Percentiles rank a stretch among this genome's conserved stretches.
Evolutionary conservation across 2,329 filamentous ascomycete genomes (phyloP).

Genomic region (Tympanopsis confertula): DNA sequence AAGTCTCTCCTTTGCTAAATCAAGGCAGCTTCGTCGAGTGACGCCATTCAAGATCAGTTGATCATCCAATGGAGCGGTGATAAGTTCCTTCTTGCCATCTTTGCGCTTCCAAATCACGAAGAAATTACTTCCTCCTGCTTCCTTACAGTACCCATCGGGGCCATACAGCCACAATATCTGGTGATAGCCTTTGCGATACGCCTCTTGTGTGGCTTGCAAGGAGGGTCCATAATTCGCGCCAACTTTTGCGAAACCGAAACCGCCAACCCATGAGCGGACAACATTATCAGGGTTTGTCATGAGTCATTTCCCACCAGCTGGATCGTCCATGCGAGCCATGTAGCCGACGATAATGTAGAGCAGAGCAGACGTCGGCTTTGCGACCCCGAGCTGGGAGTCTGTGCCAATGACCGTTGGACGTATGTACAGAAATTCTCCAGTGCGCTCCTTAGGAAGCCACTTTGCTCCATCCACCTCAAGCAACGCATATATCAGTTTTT

Average conservation of each 20-base stretch:
- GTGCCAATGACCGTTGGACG: constrained; percentile 80
- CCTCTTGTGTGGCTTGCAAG: constrained; percentile 67
- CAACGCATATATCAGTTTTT: constrained; percentile 63
- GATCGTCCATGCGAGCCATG: constrained; percentile 44
- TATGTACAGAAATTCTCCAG: constrained; percentile 70
- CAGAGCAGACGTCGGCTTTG: constrained; percentile 67
- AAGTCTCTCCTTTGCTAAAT: constrained; percentile 57
- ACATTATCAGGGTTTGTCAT: constrained; percentile 71
- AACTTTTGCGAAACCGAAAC: constrained; percentile 84
- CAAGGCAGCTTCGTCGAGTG: constrained; percentile 69
- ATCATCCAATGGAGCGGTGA: constrained; percentile 75
- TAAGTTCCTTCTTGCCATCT: constrained; percentile 48
- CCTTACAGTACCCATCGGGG: constrained; percentile 65
- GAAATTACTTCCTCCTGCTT: constrained; percentile 87
- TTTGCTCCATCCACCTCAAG: constrained; percentile 62
- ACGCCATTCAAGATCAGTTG: constrained; percentile 80
- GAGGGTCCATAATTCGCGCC: constrained; percentile 88
- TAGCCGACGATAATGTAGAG: constrained; percentile 67
- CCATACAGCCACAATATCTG: constrained; percentile 92
- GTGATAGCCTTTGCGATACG: constrained; percentile 61
- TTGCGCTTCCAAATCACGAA: constrained; percentile 42
- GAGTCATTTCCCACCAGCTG: constrained; percentile 53
- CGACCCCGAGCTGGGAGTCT: constrained; percentile 68
- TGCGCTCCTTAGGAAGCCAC: constrained; percentile 63
- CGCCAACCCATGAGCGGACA: constrained; percentile 85